Percentiles rank a stretch among this genome's conserved stretches.
Evolutionary conservation across 352 stramenopile genomes (phyloP).

Genomic region (Phytophthora meadii): DNA sequence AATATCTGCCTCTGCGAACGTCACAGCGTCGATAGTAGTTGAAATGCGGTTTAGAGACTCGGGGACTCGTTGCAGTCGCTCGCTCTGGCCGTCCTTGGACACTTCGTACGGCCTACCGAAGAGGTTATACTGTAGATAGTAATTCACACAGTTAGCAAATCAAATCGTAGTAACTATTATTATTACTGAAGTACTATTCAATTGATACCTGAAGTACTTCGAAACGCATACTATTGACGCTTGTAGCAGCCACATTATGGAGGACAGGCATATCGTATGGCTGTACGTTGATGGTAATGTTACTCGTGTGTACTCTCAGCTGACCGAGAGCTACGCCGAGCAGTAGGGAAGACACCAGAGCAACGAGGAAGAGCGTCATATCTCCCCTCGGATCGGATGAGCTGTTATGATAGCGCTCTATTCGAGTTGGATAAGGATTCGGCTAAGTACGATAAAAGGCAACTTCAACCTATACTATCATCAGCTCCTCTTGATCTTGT

Average conservation of each 20-base stretch:
- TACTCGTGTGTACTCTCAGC: neutral
- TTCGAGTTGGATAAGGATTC: too few relatives aligned
- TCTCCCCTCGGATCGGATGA: conserved; percentile 1
- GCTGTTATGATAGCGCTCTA: neutral
- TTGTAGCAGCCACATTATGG: neutral
- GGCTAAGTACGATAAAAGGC: conserved; percentile 4
- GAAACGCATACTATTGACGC: conserved; percentile 45
- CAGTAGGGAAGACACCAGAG: conserved; percentile 7
- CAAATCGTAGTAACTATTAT: neutral
- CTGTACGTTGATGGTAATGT: conserved; percentile 10
- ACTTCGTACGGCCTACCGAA: conserved; percentile 78
- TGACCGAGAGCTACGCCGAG: conserved; percentile 1
- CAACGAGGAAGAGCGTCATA: conserved; percentile 5
- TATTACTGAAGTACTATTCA: neutral
- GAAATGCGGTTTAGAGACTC: conserved; percentile 55
- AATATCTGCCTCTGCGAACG: conserved; percentile 77
- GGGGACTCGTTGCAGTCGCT: conserved; percentile 70
- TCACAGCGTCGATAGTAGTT: conserved; percentile 71
- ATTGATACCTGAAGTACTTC: conserved; percentile 63
- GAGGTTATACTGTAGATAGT: conserved; percentile 73
- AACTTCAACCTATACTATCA: neutral
- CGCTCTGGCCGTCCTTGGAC: conserved; percentile 71
- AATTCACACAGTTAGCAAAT: neutral
- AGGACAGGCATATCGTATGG: conserved; percentile 5
- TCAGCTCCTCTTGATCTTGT: too few relatives aligned